phyloP scores from a whole-genome alignment of 257 asterid genomes.

The Eustoma russellianum region DNA sequence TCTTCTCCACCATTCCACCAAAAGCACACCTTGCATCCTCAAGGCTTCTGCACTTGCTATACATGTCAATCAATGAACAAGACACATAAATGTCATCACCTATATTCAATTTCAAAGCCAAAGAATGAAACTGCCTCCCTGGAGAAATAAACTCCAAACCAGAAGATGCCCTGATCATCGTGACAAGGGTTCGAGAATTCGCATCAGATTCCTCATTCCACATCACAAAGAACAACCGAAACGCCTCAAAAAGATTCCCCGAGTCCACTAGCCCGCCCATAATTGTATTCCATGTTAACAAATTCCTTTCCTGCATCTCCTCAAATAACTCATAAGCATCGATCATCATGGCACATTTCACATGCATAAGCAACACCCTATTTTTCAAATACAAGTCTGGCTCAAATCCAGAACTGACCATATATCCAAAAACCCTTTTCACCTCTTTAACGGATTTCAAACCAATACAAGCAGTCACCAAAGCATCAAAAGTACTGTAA shows the following conservation, averaged over 20 bases:
- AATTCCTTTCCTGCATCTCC: slow-evolving; percentile 53
- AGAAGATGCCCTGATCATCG: slow-evolving; percentile 62
- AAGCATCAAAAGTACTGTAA: slow-evolving; percentile 52
- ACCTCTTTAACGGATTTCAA: slow-evolving; percentile 56
- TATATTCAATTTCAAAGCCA: slow-evolving; percentile 51
- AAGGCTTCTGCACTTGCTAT: slow-evolving; percentile 74
- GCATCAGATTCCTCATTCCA: slow-evolving; percentile 38
- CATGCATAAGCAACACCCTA: slow-evolving; percentile 59
- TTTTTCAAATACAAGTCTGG: slow-evolving; percentile 70
- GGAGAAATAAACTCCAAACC: slow-evolving; percentile 56
- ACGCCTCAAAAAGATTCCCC: slow-evolving; percentile 53
- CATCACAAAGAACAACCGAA: slow-evolving; percentile 53
- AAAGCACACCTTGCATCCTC: slow-evolving; percentile 58
- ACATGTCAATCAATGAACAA: slow-evolving; percentile 77
- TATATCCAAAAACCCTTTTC: slow-evolving; percentile 47
- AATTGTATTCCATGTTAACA: slow-evolving; percentile 66
- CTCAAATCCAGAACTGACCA: slow-evolving; percentile 31
- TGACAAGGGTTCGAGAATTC: slow-evolving; percentile 42
- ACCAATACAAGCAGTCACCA: slow-evolving; percentile 69
- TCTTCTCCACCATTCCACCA: slow-evolving; percentile 52
- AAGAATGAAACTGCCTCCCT: slow-evolving; percentile 65
- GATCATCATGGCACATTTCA: slow-evolving; percentile 74
- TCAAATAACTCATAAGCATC: slow-evolving; percentile 67
- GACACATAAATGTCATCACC: slow-evolving; percentile 45
- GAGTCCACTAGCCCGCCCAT: slow-evolving; percentile 60